A percentile compares a stretch with the other conserved stretches of the same genome.
phyloP scores from a whole-genome alignment of 2,329 filamentous ascomycete species.

The Fusarium fujikuroi region DNA sequence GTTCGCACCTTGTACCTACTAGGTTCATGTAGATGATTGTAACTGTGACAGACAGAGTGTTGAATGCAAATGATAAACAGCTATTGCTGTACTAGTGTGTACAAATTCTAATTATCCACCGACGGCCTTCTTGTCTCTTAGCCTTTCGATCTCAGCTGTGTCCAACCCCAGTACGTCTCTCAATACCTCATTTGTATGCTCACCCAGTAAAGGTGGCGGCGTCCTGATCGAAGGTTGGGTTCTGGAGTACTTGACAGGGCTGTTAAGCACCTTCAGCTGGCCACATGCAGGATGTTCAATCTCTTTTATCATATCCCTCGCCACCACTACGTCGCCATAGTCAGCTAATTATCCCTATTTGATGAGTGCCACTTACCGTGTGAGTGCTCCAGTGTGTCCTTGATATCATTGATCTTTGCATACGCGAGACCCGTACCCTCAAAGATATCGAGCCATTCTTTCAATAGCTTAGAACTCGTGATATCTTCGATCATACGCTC shows the following conservation, averaged over 20 bases:
- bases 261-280: conserved; percentile 87
- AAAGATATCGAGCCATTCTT: conserved; percentile 85
- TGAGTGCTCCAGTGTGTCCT: conserved; percentile 80
- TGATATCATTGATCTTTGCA: conserved; percentile 91
- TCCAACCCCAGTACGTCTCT: background rate
- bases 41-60: fast-evolving
- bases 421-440: conserved; percentile 90
- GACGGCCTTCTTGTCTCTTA: fast-evolving
- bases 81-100: background rate
- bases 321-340: conserved; percentile 45
- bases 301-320: conserved; percentile 87
- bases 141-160: fast-evolving
- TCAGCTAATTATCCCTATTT: too few relatives aligned
- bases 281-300: conserved; percentile 85
- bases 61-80: fast-evolving
- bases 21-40: background rate
- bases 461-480: conserved; percentile 79
- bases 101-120: background rate
- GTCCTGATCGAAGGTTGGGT: conserved; percentile 78
- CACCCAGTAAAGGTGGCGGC: conserved; percentile 83
- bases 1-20: fast-evolving
- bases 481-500: conserved; percentile 81
- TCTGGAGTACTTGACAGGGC: conserved; percentile 91
- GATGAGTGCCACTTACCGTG: conserved; percentile 67
- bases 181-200: conserved; percentile 85